Evolutionary conservation across 2,329 filamentous ascomycete genomes (phyloP).

Genomic region (Pleochaeta shiraiana): DNA sequence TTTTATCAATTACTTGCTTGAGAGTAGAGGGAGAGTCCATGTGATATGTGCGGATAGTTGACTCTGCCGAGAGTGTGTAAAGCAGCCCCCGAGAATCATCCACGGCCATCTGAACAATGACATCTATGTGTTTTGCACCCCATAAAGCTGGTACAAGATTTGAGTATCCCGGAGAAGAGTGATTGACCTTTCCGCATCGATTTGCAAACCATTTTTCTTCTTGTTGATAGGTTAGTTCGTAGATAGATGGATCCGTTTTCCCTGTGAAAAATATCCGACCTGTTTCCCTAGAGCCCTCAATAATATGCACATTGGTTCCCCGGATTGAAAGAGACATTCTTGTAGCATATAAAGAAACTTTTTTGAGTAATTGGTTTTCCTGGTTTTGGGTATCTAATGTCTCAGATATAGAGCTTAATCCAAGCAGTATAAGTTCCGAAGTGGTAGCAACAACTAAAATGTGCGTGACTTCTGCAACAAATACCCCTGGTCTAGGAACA

Average conservation of each 20-base stretch:
- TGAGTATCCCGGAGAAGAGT: conserved; percentile 53
- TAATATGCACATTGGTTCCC: conserved; percentile 53
- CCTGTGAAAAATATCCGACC: conserved; percentile 92
- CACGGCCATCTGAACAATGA: conserved; percentile 58
- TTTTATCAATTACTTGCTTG: conserved; percentile 41
- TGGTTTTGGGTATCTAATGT: conserved; percentile 40
- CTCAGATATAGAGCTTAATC: conserved; percentile 45
- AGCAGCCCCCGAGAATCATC: conserved; percentile 77
- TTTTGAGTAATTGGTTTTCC: conserved; percentile 44
- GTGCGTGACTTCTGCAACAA: conserved; percentile 67
- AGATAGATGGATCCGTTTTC: conserved; percentile 60
- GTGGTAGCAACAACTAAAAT: conserved; percentile 77
- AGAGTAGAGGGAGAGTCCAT: conserved; percentile 45
- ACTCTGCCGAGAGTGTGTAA: conserved; percentile 74
- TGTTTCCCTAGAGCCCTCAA: conserved; percentile 53
- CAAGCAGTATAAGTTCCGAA: conserved; percentile 68
- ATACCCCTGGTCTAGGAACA: conserved; percentile 67
- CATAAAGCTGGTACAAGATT: conserved; percentile 37
- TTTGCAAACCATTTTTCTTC: conserved; percentile 94
- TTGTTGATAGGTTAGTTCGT: conserved; percentile 90
- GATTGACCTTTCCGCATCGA: conserved; percentile 71
- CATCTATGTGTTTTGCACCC: conserved; percentile 32
- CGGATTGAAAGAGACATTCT: conserved; percentile 61
- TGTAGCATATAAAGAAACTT: conserved; percentile 68
- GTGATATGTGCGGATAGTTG: conserved; percentile 80